Evolutionary conservation across 2,329 filamentous ascomycete genomes (phyloP).

Genomic region (Elsinoe necatrix): DNA sequence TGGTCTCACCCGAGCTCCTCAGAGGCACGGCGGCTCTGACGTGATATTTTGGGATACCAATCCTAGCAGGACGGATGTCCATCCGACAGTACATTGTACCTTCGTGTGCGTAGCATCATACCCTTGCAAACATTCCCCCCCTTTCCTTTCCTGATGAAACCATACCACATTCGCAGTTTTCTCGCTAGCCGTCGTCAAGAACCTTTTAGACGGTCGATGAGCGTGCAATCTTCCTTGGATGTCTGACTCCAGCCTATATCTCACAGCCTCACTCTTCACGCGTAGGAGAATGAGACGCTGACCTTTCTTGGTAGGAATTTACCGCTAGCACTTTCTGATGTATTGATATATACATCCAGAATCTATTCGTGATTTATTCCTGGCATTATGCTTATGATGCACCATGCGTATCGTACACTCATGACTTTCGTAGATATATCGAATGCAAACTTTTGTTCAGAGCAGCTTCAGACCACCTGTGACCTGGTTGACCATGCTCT

Average conservation of each 20-base stretch:
- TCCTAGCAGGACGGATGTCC: constrained; percentile 17
- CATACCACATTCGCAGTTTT: constrained; percentile 81
- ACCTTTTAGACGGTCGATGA: constrained; percentile 33
- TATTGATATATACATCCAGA: too few species aligned
- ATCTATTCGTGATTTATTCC: background rate
- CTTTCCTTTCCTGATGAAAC: constrained; percentile 59
- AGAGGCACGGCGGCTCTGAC: constrained; percentile 19
- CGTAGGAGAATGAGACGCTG: background rate
- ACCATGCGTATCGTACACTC: background rate
- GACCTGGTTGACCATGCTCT: constrained; percentile 76
- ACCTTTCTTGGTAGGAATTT: background rate
- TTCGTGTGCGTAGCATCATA: background rate
- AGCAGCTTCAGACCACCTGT: constrained; percentile 79
- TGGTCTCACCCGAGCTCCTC: constrained; percentile 24
- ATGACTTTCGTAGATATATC: background rate
- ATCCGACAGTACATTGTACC: constrained; percentile 17
- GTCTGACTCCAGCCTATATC: constrained; percentile 25
- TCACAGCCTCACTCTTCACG: background rate
- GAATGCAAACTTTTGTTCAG: constrained; percentile 34
- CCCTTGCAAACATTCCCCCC: constrained; percentile 2
- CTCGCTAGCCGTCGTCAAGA: constrained; percentile 49
- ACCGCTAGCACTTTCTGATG: too few species aligned
- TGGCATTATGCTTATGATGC: background rate
- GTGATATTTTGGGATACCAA: background rate
- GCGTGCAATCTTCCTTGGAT: constrained; percentile 36